These are phyloP conservation scores for Moesziomyces sp. DNA, from an alignment of 1,284 basidiomycete species.

Conservation along the genomic window DNA sequence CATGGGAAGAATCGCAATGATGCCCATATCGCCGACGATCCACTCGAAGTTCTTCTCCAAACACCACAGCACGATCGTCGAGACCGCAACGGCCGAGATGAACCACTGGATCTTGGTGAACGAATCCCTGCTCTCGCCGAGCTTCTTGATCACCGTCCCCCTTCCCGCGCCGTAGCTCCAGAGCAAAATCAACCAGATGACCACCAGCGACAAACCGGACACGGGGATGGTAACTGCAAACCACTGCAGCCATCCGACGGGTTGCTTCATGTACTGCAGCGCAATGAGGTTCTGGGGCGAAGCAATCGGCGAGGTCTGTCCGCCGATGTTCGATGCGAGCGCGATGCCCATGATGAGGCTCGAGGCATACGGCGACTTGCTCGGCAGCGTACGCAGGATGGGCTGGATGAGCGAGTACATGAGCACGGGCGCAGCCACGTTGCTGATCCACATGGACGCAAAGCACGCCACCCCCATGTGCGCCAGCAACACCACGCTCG, in stretches of 20 bases:
- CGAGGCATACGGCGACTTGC: constrained; percentile 85
- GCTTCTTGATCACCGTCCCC: constrained; percentile 62
- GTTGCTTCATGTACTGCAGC: constrained; percentile 84
- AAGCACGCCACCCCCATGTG: constrained; percentile 98
- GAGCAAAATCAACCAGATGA: constrained; percentile 91
- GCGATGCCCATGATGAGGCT: constrained; percentile 96
- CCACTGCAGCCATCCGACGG: constrained; percentile 90
- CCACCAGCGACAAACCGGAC: constrained; percentile 81
- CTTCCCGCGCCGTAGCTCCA: constrained; percentile 86
- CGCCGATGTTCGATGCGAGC: constrained; percentile 97
- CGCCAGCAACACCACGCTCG: constrained; percentile 85
- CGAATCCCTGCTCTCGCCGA: constrained; percentile 52
- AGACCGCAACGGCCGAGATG: constrained; percentile 84
- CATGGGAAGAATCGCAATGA: constrained; percentile 92
- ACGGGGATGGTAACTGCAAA: constrained; percentile 94
- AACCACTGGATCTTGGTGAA: constrained; percentile 90
- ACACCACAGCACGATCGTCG: constrained; percentile 92
- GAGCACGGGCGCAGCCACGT: constrained; percentile 95
- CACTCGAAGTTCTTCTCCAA: constrained; percentile 83
- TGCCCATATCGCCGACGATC: constrained; percentile 90
- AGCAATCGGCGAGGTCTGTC: constrained; percentile 88
- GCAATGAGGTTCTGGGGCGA: constrained; percentile 98
- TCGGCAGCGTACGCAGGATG: constrained; percentile 89
- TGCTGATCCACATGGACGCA: constrained; percentile 99
- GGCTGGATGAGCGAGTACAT: constrained; percentile 98